Evolutionary conservation across 192 early-diverging fungal genomes (phyloP), one percentile per base, ranked within the genome.

Genomic region (Paraglomus brasilianum): DNA sequence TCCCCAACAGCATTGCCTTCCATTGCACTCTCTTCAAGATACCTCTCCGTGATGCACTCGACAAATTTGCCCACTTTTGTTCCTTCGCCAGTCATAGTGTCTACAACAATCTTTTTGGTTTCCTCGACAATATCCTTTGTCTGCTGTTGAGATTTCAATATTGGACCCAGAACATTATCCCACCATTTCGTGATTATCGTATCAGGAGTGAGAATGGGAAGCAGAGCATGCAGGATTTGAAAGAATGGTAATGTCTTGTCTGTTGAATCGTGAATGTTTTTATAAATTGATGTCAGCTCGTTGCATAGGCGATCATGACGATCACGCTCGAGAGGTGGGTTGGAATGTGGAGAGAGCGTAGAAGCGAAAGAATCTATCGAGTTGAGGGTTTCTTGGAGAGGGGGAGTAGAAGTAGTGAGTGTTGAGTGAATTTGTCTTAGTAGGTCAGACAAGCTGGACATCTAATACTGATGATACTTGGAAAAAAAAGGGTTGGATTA

Each of bases 151-250:
- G 64, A 50, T 24, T 76, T 67, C 3, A 79, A 62, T 5, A 73
- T 68, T 0, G 72, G 74, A 48, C 73, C 46, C 30, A 79, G 72
- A 10, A 79, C 66, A 9, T 59, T 63, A 48, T 76, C 69, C 74
- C 74, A 79, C 74, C 74, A 79, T 42, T 79, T 74, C 1, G 61
- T 1, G 17, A 79, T 76, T 22, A 79, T 40, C 24, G 74, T 58
- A 21, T 72, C 74, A 8, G 78, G 74, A 11, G 70, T 70, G 49
- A 79, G 53, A 19, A 79, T 74, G 1, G 78, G 78, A 5, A 79
- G 43, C 17, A 76, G 51, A 40, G 64, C 64, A 51, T 40, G 17
- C 19, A 66, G 39, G 17, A 46, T 51, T 51, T 42, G 48, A 10
- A 66, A 36, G 51, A 51, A 66, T 7, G 4, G 39, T 39, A 6